These are phyloP conservation scores for Eucalyptus melliodora DNA, from an alignment of 345 rosid genomes.

Conservation along the genomic window DNA sequence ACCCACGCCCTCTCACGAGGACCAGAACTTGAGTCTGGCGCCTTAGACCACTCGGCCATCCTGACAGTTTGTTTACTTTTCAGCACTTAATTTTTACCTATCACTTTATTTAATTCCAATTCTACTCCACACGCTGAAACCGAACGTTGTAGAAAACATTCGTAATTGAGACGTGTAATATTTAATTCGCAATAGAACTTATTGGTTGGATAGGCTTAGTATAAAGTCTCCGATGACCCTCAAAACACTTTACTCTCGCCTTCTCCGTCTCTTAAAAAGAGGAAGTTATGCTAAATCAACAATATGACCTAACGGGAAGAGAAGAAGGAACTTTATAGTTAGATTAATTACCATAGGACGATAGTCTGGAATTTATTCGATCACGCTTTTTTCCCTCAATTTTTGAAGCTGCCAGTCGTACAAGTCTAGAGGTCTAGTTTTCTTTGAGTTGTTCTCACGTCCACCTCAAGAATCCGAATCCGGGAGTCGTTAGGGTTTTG, in stretches of 20 bases:
- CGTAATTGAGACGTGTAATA: not conserved
- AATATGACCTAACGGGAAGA: not conserved
- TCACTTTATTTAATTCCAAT: not conserved
- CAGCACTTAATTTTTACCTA: fast-evolving
- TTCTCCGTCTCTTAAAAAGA: not conserved
- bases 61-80: not conserved
- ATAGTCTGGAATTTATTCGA: not conserved
- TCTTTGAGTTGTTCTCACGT: not conserved
- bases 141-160: not conserved
- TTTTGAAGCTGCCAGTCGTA: not conserved
- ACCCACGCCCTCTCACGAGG: conserved; percentile 41
- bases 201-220: not conserved
- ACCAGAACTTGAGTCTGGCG: conserved; percentile 44
- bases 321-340: not conserved
- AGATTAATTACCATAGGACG: not conserved
- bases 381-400: not conserved
- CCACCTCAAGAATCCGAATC: not conserved
- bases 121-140: not conserved
- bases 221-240: not conserved
- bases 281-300: not conserved
- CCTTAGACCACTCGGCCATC: conserved; percentile 42
- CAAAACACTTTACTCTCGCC: not conserved
- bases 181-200: not conserved
- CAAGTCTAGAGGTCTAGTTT: not conserved
- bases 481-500: not conserved